Percentiles rank a stretch among this genome's conserved stretches.
phyloP scores from a whole-genome alignment of 805 yeast genomes.

The Metschnikowia kofuensis region DNA sequence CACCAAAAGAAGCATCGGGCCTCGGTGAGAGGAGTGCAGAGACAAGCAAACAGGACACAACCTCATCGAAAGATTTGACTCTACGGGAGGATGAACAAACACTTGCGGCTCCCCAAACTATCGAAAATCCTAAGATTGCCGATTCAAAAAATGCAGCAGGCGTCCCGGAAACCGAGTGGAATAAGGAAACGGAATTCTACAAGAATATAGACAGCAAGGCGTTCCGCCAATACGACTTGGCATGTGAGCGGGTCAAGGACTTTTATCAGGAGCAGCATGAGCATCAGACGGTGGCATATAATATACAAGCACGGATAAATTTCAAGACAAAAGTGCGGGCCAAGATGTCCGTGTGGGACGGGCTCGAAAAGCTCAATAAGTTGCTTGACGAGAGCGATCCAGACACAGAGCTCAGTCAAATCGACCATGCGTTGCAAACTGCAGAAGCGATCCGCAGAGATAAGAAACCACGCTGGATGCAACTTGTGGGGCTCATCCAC shows the following conservation, averaged over 20 bases:
- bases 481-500: conserved; percentile 67
- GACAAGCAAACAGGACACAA: too few species aligned
- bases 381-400: conserved; percentile 72
- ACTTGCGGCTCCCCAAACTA: too few species aligned
- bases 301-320: conserved; percentile 66
- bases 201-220: conserved; percentile 36
- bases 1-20: too few species aligned
- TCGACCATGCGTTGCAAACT: conserved; percentile 72
- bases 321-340: conserved; percentile 68
- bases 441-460: conserved; percentile 72
- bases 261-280: conserved; percentile 69
- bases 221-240: conserved; percentile 65
- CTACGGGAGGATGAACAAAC: too few species aligned
- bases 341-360: conserved; percentile 71
- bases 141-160: not conserved
- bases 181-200: conserved; percentile 27
- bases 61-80: too few species aligned
- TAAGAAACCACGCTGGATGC: conserved; percentile 73
- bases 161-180: conserved; percentile 11
- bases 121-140: conserved; percentile 2
- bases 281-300: conserved; percentile 69
- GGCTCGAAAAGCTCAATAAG: conserved; percentile 56
- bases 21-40: too few species aligned
- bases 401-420: conserved; percentile 70
- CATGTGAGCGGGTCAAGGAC: conserved; percentile 62